Evolutionary conservation across 2,329 filamentous ascomycete genomes (phyloP), one percentile per base, ranked within the genome.

Genomic region (Ceratocystis smalleyi): DNA sequence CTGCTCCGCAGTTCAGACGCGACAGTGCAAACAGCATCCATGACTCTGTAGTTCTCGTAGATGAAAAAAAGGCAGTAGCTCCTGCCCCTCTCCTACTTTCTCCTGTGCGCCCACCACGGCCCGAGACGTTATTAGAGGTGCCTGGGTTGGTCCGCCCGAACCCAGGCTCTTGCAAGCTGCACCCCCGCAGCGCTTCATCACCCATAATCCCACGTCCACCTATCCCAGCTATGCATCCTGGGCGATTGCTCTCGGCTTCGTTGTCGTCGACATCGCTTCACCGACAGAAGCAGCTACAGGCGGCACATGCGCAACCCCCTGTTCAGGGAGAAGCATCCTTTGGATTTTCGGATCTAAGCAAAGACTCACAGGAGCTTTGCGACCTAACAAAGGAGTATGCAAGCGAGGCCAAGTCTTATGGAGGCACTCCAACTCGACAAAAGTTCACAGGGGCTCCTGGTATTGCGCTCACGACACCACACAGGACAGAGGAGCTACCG

Each of bases 191-290:
- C 51, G 60, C 64, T 3, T 51, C 47, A 30, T 60, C 60, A 7
- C 64, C 64, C 8, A 65, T 63, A 24, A 43, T 65, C 15, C 54
- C 64, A n/a, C 54, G 55, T 2, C 43, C 64, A 19, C 64, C 64
- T 4, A 55, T 66, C n/a, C 65, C 65, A 19, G 61, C 62, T 35
- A 64, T 66, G 62, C 65, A 66, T 59, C 65, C 65, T 12, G 65
- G 65, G 2, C 62, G 65, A 22, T 47, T 49, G 6, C 63, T 64
- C 19, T 59, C 51, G 10, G 54, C 62, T n/a, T 55, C 62, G 8
- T 63, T 49, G 40, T 63, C 62, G 3, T 57, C 51, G 17, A 43
- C 51, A 22, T 61, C 43, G 17, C 43, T 51, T 22, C 43, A 61
- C 59, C 59, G 15, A 17, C 22, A 43, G 40, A 55, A 57, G 15